Evolutionary conservation across 225 moss, liverwort and hornwort species (phyloP), one percentile per base, ranked within the genome.

Genomic region (Sphagnum tenellum): DNA sequence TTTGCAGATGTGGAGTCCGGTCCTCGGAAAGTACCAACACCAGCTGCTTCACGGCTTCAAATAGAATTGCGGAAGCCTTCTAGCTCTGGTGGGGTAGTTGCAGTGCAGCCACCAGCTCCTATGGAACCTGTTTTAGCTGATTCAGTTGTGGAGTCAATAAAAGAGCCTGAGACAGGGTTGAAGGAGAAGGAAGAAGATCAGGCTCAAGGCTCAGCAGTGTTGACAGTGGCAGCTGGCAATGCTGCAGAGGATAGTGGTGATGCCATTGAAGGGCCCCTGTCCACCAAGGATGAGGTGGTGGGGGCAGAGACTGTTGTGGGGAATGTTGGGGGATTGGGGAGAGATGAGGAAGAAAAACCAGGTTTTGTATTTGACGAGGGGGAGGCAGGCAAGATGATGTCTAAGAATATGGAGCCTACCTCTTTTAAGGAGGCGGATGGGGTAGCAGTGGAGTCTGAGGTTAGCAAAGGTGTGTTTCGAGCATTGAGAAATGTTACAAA

Each of bases 391-490:
- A 29, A 29, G 29, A 82, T 80, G 88, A 82, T 89, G 81, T 79
- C 86, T 96, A 96, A 96, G 73, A 81, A 84, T 84, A 82, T 89
- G 86, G 92, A 96, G 82, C 88, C 89, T 89, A 74, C 88, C 88
- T 92, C 89, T 84, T 84, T 86, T 96, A 92, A 89, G 89, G 95
- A 96, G 89, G 85, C 92, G 85, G 95, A 96, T 82, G 95, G 88
- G 89, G 86, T 96, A 96, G 95, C 92, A 92, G 83, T 96, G 89
- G 95, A 96, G 86, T 96, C 95, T 92, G 92, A 96, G 92, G 86
- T 92, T 96, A 96, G 95, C 92, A 96, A 96, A 96, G 95, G 95
- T 96, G 95, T 92, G 95, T 96, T 88, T 81, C 88, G 73, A 67
- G 82, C 84, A 80, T 85, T 89, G 89, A 92, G 80, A 79, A 78